phyloP scores from a whole-genome alignment of 108 stramenopile species.

The Skeletonema costatum region DNA sequence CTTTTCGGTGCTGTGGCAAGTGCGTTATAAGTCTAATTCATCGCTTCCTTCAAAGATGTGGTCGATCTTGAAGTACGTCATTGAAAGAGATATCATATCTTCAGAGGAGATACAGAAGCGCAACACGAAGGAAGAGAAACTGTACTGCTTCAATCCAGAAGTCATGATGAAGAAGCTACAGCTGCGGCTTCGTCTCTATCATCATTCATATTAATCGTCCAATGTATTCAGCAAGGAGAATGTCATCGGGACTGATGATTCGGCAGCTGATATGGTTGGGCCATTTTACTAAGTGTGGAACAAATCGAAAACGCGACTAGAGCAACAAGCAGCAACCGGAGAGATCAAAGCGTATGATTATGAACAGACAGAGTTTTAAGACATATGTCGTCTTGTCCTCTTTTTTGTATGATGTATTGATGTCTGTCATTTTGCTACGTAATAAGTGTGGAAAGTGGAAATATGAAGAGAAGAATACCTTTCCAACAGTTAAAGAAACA shows the following conservation, averaged over 20 bases:
- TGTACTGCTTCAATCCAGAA: no score
- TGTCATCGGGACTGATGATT: neutral
- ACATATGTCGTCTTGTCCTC: neutral
- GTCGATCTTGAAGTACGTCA: no score
- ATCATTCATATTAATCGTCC: no score
- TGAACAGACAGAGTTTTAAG: neutral
- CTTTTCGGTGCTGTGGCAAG: no score
- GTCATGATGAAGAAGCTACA: no score
- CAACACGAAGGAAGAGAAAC: no score
- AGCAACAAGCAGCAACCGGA: neutral
- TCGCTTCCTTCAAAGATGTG: no score
- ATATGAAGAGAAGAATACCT: neutral
- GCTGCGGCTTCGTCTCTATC: no score
- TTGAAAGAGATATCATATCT: no score
- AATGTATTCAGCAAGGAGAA: slow-evolving; percentile 53
- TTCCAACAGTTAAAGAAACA: neutral
- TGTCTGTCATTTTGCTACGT: neutral
- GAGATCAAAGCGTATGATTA: slow-evolving; percentile 18
- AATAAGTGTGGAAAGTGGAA: neutral
- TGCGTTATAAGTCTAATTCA: no score
- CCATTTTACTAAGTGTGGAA: slow-evolving; percentile 69
- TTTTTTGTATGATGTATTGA: neutral
- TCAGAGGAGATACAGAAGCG: no score
- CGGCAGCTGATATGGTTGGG: slow-evolving; percentile 76
- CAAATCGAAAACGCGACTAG: neutral